Conservation (phyloP, 257 asterid species). For the Capsicum baccatum region DNA sequence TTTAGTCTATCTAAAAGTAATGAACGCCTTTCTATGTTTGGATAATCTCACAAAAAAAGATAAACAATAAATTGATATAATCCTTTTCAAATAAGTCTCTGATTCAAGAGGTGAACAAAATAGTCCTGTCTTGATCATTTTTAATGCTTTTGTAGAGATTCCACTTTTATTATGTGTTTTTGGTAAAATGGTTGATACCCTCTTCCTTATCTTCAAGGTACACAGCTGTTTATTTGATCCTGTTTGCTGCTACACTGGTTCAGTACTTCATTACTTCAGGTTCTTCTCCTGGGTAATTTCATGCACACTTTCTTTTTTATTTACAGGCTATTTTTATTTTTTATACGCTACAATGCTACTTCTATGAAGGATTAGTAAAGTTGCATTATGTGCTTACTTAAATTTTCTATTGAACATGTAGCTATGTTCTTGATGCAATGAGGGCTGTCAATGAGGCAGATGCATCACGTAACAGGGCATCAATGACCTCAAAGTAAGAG, state of each 20-base stretch:
- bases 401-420: constrained; percentile 40
- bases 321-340: constrained; percentile 26
- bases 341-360: constrained; percentile 30
- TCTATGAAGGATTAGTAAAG: constrained; percentile 13
- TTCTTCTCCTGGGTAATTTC: constrained; percentile 88
- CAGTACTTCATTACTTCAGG: constrained; percentile 86
- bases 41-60: background rate
- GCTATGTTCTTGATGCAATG: constrained; percentile 83
- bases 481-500: constrained; percentile 75
- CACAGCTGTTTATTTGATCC: constrained; percentile 54
- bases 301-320: constrained; percentile 11
- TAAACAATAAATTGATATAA: background rate
- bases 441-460: constrained; percentile 76
- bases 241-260: constrained; percentile 74
- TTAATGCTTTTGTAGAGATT: background rate
- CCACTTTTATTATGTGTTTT: constrained; percentile 10
- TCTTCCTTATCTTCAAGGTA: constrained; percentile 61
- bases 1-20: background rate
- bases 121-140: background rate
- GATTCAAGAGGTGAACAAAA: background rate
- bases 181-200: background rate
- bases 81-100: background rate
- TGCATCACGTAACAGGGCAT: constrained; percentile 59
- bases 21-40: background rate
- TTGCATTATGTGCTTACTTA: constrained; percentile 22